Percentiles rank a stretch among this genome's conserved stretches.
These are phyloP conservation scores for Blastobotrys illinoisensis DNA, from an alignment of 1,139 yeast species.

Conservation along the genomic window DNA sequence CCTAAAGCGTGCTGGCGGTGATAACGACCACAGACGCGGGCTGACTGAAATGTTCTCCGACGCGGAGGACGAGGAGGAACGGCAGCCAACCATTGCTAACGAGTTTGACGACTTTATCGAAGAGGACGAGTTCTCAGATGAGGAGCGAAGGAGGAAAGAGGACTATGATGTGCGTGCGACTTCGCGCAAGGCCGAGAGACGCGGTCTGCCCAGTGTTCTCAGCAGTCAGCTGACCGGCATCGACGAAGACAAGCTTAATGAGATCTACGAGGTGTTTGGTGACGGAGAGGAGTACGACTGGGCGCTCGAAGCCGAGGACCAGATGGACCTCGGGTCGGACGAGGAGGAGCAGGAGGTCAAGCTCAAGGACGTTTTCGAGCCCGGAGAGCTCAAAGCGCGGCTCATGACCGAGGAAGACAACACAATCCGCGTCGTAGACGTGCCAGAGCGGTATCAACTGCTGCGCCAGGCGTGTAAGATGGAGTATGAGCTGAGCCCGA, in stretches of 20 bases:
- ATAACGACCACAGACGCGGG: constrained; percentile 37
- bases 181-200: constrained; percentile 15
- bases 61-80: constrained; percentile 55
- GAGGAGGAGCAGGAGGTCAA: constrained; percentile 47
- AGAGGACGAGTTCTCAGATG: constrained; percentile 93
- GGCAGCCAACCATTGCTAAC: constrained; percentile 41
- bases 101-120: constrained; percentile 97
- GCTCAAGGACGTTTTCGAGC: constrained; percentile 88
- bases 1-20: constrained; percentile 53
- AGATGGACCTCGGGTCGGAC: constrained; percentile 45
- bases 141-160: constrained; percentile 53
- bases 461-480: constrained; percentile 54
- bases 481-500: constrained; percentile 55
- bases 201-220: constrained; percentile 28
- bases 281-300: constrained; percentile 97
- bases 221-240: constrained; percentile 67
- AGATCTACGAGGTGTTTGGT: constrained; percentile 91
- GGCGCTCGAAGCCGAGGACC: constrained; percentile 69
- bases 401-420: constrained; percentile 92
- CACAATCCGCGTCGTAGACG: constrained; percentile 74
- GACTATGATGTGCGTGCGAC: constrained; percentile 25
- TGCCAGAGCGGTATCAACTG: constrained; percentile 89
- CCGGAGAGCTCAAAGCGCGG: constrained; percentile 83
- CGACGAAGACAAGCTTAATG: constrained; percentile 89
- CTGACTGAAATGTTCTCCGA: constrained; percentile 82